Evolutionary conservation across 257 asterid species (phyloP), one percentile per base, ranked within the genome.

Genomic region (Parsonsia alboflavescens): DNA sequence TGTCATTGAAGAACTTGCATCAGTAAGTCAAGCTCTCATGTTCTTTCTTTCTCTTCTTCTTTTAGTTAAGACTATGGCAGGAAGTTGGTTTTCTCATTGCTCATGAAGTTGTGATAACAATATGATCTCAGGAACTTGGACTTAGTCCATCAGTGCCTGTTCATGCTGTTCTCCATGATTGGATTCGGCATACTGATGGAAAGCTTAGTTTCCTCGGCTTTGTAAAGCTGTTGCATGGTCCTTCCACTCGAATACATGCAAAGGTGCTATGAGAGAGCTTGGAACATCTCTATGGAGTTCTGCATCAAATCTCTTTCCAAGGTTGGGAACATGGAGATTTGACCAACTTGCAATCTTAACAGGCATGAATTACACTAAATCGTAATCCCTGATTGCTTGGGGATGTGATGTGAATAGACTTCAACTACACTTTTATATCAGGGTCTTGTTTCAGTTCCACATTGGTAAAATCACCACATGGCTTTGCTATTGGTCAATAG

Each of bases 1-100:
- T 54, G 77, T 89, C 69, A 86, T 91, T 19, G 89, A 91, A 80
- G 97, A 91, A 84, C 84, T 91, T 50, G 93, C 91, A 67, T 89
- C 97, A 7, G 97, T 91, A 81, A 86, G 88, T 78, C 56, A 46
- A 45, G 22, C 6, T 59, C 54, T 6, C 62, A 22, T 50, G 13
- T 42, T 0, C 17, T 24, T 45, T 24, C 62, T 24, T 24, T 52
- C 41, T 7, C 15, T 62, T 33, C 7, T 45, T 19, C 28, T 21
- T 68, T 21, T 68, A n/a, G 36, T 3, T 2, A 17, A 33, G 63
- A 24, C 74, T 64, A 8, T 17, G 5, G 1, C 21, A 57, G 63
- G 70, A 21, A 30, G 15, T 28, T 64, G 30, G 28, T 64, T 30
- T 58, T 4, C 16, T 39, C 72, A 56, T 56, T 54, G 57, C 11